Percentiles rank a stretch among this genome's conserved stretches.
Conservation (phyloP, 805 yeast species). For the Cyberlindnera japonica region DNA sequence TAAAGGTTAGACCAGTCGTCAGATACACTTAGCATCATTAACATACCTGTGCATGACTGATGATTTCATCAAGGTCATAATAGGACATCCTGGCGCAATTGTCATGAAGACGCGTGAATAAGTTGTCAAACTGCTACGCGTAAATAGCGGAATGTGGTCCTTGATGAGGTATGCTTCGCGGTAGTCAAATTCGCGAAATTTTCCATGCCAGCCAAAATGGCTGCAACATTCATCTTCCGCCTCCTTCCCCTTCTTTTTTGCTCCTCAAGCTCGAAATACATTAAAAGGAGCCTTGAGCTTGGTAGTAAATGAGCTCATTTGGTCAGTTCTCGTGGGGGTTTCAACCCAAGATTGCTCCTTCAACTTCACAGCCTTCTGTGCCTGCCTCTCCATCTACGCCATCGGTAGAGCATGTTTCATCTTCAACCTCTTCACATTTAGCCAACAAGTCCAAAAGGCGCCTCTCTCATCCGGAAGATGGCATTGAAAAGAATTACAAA, state of each 20-base stretch:
- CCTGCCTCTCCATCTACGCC: too few species aligned
- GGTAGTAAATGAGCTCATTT: constrained; percentile 22
- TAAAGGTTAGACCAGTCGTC: not conserved
- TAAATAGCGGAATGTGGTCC: too few species aligned
- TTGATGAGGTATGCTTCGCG: too few species aligned
- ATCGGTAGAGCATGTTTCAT: too few species aligned
- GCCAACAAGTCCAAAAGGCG: constrained; percentile 8
- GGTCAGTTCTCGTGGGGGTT: constrained; percentile 28
- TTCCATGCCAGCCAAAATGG: too few species aligned
- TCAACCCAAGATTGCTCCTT: constrained; percentile 22
- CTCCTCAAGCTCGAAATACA: too few species aligned
- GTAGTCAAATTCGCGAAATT: too few species aligned
- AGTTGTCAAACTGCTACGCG: too few species aligned
- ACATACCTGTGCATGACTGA: constrained; percentile 57
- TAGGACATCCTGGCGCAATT: constrained; percentile 36
- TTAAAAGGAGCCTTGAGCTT: too few species aligned
- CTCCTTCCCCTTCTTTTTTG: too few species aligned
- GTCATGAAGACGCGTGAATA: too few species aligned
- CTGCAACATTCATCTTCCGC: too few species aligned
- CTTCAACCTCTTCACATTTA: not conserved
- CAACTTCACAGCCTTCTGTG: not conserved
- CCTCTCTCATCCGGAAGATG: constrained; percentile 6
- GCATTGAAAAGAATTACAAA: not conserved
- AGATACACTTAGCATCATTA: not conserved
- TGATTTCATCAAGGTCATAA: constrained; percentile 74